These are phyloP conservation scores for Amanita pseudoporphyria DNA, from an alignment of 768 basidiomycete species.

Conservation along the genomic window DNA sequence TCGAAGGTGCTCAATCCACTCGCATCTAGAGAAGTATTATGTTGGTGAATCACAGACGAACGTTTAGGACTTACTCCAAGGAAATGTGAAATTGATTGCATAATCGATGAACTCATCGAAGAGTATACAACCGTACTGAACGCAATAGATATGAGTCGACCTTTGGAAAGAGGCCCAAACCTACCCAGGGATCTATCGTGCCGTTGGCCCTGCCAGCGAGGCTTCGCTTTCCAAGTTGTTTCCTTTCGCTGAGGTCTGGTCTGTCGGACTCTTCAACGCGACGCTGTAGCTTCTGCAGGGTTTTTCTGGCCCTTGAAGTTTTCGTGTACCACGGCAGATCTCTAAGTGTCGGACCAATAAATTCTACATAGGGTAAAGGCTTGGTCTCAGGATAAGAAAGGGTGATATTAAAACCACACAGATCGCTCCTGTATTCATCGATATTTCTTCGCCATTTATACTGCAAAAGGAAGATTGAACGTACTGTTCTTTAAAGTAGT, in stretches of 20 bases:
- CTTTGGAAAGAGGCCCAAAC: background rate
- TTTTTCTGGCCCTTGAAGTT: slow-evolving; percentile 12
- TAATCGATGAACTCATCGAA: slow-evolving; percentile 63
- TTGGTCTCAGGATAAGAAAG: slow-evolving; percentile 60
- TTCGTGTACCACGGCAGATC: slow-evolving; percentile 22
- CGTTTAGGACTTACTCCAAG: slow-evolving; percentile 37
- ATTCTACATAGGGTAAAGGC: slow-evolving; percentile 34
- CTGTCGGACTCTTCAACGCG: slow-evolving; percentile 13
- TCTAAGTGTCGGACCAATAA: slow-evolving; percentile 25
- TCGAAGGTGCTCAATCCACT: slow-evolving; percentile 21
- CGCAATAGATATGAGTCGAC: background rate
- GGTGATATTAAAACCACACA: slow-evolving; percentile 60
- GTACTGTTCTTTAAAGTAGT: slow-evolving; percentile 63
- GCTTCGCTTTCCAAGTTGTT: slow-evolving; percentile 35
- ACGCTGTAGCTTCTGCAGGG: slow-evolving; percentile 12
- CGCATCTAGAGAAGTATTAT: slow-evolving; percentile 12
- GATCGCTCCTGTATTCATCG: slow-evolving; percentile 31
- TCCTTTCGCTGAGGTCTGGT: slow-evolving; percentile 17
- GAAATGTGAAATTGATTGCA: slow-evolving; percentile 61
- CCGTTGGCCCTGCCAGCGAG: slow-evolving; percentile 39
- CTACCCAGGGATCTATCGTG: slow-evolving; percentile 46
- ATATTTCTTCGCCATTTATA: background rate
- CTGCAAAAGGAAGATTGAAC: slow-evolving; percentile 18
- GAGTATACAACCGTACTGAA: slow-evolving; percentile 54
- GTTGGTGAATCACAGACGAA: background rate